Evolutionary conservation across 805 yeast genomes (phyloP), one percentile per base, ranked within the genome.

Genomic region (Tetrapisispora namnaoensis): DNA sequence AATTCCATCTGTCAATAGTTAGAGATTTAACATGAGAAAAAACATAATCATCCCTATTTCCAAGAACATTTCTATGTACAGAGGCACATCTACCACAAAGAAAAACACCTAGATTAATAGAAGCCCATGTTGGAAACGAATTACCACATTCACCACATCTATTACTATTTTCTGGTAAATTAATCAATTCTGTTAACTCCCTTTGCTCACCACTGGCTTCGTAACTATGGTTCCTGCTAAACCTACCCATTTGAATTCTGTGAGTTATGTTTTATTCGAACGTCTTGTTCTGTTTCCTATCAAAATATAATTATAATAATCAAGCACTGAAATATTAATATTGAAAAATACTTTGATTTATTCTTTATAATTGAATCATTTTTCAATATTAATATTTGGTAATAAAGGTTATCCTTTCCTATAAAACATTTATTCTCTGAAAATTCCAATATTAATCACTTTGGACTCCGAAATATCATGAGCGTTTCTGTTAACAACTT

Each of bases 1-100:
- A 62, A 1, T 72, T 55, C 95, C 95, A 87, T 3, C 70, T 66
- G 55, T 87, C 95, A 61, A 83, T 70, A 5, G 89, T 79, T 47
- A 87, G 68, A 0, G 90, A 82, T 58, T 84, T 85, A 8, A 86
- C 86, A 45, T 71, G 67, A 5, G 90, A 81, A 13, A 82, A 65
- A 38, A 79, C 79, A 10, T 47, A 57, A 42, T 63, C 67, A 30
- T 55, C 59, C 24, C 65, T 53, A 1, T 72, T 56, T 0, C 88
- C 86, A 40, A 86, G 70, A 16, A 61, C 51, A 49, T 76, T 76
- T 51, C 87, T 71, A 65, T 87, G 95, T 34, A 81, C 73, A 3
- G 86, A 79, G 9, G 95, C 91, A 73, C 95, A 87, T 54, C 93
- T 70, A 16, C 93, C 93, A 69, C 95, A 87, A 17, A 87, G 69